phyloP scores from a whole-genome alignment of 352 stramenopile genomes.

The Globisporangium spinosum region DNA sequence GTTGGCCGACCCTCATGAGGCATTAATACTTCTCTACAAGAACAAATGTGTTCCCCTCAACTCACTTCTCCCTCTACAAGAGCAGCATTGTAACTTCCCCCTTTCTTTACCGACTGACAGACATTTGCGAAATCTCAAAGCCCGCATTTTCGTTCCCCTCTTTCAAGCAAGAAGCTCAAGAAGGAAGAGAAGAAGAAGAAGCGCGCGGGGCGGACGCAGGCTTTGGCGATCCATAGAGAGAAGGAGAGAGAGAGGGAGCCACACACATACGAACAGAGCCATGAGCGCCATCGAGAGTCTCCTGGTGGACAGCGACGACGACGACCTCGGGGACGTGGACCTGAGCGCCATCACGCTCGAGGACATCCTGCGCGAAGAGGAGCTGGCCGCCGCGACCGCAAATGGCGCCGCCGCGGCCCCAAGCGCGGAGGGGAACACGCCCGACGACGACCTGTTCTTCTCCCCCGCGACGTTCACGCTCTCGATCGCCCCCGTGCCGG shows the following conservation, averaged over 20 bases:
- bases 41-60: background rate
- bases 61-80: constrained; percentile 3
- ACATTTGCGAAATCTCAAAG: background rate
- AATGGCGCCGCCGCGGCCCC: constrained; percentile 10
- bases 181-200: background rate
- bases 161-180: constrained; percentile 3
- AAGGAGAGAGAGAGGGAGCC: background rate
- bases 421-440: constrained; percentile 18
- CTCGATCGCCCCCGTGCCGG: constrained; percentile 52
- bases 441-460: constrained; percentile 64
- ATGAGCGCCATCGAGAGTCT: constrained; percentile 60
- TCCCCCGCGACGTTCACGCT: constrained; percentile 65
- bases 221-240: background rate
- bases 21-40: background rate
- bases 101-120: background rate
- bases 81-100: background rate
- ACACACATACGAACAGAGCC: background rate
- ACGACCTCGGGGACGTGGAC: constrained; percentile 63
- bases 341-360: constrained; percentile 65
- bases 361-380: constrained; percentile 70
- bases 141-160: constrained; percentile 5
- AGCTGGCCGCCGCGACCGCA: constrained; percentile 36
- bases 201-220: background rate
- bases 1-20: background rate
- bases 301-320: constrained; percentile 63